Base-by-base conservation (phyloP, 768 basidiomycete genomes). In the Serendipita indica region DNA sequence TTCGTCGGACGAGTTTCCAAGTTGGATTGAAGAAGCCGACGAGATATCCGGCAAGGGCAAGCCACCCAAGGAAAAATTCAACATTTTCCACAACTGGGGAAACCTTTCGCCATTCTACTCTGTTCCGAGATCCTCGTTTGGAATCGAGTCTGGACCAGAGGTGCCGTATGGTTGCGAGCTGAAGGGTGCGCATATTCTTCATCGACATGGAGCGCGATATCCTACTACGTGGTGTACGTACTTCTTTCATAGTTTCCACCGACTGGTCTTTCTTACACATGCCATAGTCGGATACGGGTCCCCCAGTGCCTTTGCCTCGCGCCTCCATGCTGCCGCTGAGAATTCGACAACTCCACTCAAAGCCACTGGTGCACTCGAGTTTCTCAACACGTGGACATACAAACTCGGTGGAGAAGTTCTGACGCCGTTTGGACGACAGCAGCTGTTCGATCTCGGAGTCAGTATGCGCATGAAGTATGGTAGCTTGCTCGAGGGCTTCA, bases 61-160 rank as follows among this genome's bases (percentile, higher is more conserved):
- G 60, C 27, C 64, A 61, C n/a, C 64, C 63, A 45, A 61, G 62
- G 62, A 68, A 66, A 67, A 72, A 7, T 89, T 87, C 63, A 78
- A 84, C 65, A 64, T 90, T 41, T 80, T 89, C 70, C 78, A 75
- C 67, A 77, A 79, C 39, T 91, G 89, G 89, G 89, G 89, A 0
- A 90, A 89, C 65, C 68, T 89, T 39, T 83, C 84, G 1, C 89
- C 89, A 10, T 91, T 89, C 89, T 90, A 83, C 67, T 86, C 83
- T 62, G 81, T 87, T 18, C 73, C 74, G 16, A 73, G 72, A 39
- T 77, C 74, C 12, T 72, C 77, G 1, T 91, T 89, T 69, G 88
- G 89, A 0, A 62, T 89, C 7, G 78, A 89, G 63, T 83, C 86
- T 0, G 75, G 75, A 3, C 81, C 86, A 0, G 82, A 80, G 34